Percentiles rank a stretch among this genome's conserved stretches.
Evolutionary conservation across 192 early-diverging fungal species (phyloP).

Genomic region (Backusella psychrophila): DNA sequence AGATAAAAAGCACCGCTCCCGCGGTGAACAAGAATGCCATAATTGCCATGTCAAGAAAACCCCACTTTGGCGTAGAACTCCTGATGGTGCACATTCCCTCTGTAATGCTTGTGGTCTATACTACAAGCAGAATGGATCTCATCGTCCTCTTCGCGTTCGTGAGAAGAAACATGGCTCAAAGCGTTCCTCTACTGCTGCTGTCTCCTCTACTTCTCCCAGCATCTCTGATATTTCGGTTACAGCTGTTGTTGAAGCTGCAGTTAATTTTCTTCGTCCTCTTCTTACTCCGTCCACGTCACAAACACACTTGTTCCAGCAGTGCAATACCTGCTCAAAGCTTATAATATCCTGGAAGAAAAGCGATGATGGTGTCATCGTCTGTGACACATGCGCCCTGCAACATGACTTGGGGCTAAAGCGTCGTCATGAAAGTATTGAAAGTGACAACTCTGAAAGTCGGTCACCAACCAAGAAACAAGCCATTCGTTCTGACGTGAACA

Average conservation of each 20-base stretch:
- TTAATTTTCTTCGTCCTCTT: conserved; percentile 7
- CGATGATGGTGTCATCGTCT: conserved; percentile 60
- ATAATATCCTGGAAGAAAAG: conserved; percentile 75
- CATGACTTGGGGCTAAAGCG: conserved; percentile 36
- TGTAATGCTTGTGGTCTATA: conserved; percentile 98
- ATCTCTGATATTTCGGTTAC: background rate
- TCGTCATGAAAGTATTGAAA: conserved; percentile 16
- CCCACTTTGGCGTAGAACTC: conserved; percentile 88
- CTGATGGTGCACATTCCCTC: conserved; percentile 70
- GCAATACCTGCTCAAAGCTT: conserved; percentile 69
- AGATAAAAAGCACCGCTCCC: conserved; percentile 28
- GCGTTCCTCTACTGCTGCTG: background rate
- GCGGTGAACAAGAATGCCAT: conserved; percentile 46
- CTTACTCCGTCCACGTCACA: background rate
- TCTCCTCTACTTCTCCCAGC: background rate
- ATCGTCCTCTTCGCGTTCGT: conserved; percentile 60
- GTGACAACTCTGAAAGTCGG: background rate
- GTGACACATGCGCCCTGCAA: conserved; percentile 67
- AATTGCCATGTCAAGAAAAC: conserved; percentile 85
- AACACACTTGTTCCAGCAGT: conserved; percentile 27
- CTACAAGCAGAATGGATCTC: conserved; percentile 86
- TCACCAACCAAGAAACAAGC: background rate
- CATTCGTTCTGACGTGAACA: background rate
- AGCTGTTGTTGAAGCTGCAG: conserved; percentile 2
- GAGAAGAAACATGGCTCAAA: conserved; percentile 13